Base-by-base conservation (phyloP, 108 stramenopile genomes). In the Conticribra weissflogii region DNA sequence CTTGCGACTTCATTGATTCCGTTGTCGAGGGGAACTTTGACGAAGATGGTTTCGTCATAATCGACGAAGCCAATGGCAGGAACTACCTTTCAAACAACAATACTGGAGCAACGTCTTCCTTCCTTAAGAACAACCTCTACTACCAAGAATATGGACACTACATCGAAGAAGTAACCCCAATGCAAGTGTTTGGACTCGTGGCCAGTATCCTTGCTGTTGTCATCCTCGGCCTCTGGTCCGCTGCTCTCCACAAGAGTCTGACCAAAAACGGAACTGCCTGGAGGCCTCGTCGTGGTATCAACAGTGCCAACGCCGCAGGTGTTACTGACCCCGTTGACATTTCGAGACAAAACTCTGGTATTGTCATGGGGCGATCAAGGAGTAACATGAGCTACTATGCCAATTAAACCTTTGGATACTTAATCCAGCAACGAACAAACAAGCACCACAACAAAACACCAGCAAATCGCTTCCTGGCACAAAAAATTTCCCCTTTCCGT, bases 1-100 rank as follows among this genome's bases (percentile, higher is more conserved):
- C 84, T 12, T 93, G 92, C 55, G 79, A 63, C 47, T 90, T 90
- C 68, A 89, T 93, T 54, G 62, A 79, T 21, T 84, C 74, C 58
- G 54, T 93, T 14, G 70, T 90, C 30, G 71, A 77, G 52, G 86
- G 88, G 12, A 81, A 68, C 18, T 90, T 88, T 53, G 79, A 90
- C 56, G 89, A 90, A 64, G 78, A 70, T 54, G 92, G 92, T 9
- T 78, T 84, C n/a, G 81, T 86, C 30, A 56, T 55, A 60, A 30
- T 29, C 21, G 27, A 63, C 27, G 27, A 2, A n/a, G 17, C 36
- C 28, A 8, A 54, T n/a, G n/a, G n/a, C n/a, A n/a, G n/a, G n/a
- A n/a, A n/a, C n/a, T n/a, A n/a, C n/a, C n/a, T n/a, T n/a, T n/a
- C n/a, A n/a, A n/a, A n/a, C n/a, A n/a, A n/a, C n/a, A n/a, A n/a